These are phyloP conservation scores for Linum trigynum DNA, from an alignment of 345 rosid species.

Conservation along the genomic window DNA sequence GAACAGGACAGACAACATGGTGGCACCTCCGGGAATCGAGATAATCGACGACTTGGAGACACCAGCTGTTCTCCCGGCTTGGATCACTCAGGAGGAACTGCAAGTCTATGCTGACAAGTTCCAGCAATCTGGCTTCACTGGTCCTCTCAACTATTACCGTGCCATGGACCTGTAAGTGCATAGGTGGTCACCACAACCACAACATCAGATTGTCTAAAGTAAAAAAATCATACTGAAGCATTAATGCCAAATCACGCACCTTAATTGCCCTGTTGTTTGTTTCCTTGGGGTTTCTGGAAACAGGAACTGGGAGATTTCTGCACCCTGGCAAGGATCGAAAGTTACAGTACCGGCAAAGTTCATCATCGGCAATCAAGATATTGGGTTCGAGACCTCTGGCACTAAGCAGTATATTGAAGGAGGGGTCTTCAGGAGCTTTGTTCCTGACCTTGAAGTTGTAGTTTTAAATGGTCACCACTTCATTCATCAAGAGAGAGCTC, in stretches of 20 bases:
- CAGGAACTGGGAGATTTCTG: slow-evolving; percentile 63
- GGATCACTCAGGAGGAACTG: slow-evolving; percentile 61
- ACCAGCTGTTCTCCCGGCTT: slow-evolving; percentile 37
- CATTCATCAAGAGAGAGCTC: slow-evolving; percentile 49
- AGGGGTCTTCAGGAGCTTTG: slow-evolving; percentile 38
- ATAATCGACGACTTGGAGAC: slow-evolving; percentile 47
- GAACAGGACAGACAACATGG: slow-evolving; percentile 34
- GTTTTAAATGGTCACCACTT: slow-evolving; percentile 58
- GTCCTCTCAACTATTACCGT: slow-evolving; percentile 50
- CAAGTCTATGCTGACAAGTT: slow-evolving; percentile 60
- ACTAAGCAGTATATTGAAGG: slow-evolving; percentile 36
- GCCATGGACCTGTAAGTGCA: slow-evolving; percentile 47
- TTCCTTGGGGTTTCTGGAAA: not conserved
- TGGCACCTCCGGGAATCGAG: slow-evolving; percentile 57
- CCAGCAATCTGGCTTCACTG: slow-evolving; percentile 55
- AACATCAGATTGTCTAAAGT: not conserved
- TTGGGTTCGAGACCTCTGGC: slow-evolving; percentile 28
- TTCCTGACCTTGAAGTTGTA: slow-evolving; percentile 46
- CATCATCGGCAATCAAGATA: slow-evolving; percentile 44
- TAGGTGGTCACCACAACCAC: not conserved
- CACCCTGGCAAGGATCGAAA: slow-evolving; percentile 48
- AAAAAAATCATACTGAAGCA: too few species aligned
- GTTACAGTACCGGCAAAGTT: slow-evolving; percentile 45
- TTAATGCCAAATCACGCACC: too few species aligned
- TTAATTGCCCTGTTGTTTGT: too few species aligned